These are phyloP conservation scores for Ceratocystis ficicola DNA, from an alignment of 2,329 filamentous ascomycete species.

Conservation along the genomic window DNA sequence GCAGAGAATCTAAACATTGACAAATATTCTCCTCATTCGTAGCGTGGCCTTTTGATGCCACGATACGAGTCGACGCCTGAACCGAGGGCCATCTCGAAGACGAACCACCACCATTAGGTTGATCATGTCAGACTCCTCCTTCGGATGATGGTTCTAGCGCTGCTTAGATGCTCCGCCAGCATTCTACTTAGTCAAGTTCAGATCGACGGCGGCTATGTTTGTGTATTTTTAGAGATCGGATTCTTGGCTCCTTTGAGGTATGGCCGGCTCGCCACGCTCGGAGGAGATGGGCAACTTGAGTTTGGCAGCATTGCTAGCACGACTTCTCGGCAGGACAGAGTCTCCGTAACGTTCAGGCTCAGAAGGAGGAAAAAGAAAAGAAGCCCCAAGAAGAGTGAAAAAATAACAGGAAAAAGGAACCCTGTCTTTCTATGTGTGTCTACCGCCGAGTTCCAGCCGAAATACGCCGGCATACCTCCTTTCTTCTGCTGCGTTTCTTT, in stretches of 20 bases:
- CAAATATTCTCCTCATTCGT: not conserved
- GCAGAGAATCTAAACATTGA: not conserved
- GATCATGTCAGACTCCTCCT: too few relatives aligned
- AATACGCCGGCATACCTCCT: not conserved
- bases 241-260: not conserved
- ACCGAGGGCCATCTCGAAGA: not conserved
- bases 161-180: not conserved
- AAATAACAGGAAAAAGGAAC: not conserved
- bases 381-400: not conserved
- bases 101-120: too few relatives aligned
- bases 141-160: not conserved
- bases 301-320: too few relatives aligned
- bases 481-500: not conserved
- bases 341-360: too few relatives aligned
- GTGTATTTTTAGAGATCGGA: not conserved
- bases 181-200: not conserved
- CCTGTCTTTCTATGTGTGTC: not conserved
- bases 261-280: not conserved
- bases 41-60: not conserved
- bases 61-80: not conserved
- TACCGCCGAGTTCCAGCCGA: conserved; percentile 5
- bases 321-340: too few relatives aligned
- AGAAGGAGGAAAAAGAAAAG: not conserved
- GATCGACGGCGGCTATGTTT: not conserved
- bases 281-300: too few relatives aligned